phyloP scores from a whole-genome alignment of 2,329 filamentous ascomycete genomes.

The Lasiodiplodia hormozganensis region DNA sequence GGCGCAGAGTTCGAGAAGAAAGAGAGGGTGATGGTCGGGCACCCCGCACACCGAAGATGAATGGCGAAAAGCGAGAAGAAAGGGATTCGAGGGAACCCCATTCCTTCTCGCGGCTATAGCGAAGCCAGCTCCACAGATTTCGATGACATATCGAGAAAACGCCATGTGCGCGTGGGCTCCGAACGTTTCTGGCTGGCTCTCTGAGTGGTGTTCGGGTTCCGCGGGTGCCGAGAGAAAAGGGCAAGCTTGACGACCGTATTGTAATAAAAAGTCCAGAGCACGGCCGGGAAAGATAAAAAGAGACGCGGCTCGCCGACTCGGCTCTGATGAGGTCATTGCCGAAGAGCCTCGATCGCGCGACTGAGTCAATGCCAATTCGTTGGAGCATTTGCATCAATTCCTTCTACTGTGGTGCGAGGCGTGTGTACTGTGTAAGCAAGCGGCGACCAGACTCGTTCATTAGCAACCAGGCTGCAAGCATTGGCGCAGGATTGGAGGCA shows the following conservation, averaged over 20 bases:
- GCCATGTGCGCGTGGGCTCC: not conserved
- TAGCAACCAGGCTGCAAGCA: not conserved
- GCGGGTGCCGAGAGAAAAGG: constrained; percentile 16
- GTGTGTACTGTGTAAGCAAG: not conserved
- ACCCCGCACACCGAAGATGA: not conserved
- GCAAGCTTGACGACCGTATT: not conserved
- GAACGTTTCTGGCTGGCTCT: constrained; percentile 10
- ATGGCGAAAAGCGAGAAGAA: not conserved
- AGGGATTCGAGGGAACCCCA: not conserved
- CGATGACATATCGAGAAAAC: constrained; percentile 9
- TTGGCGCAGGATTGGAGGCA: not conserved
- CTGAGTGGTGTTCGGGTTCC: not conserved
- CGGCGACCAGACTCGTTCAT: not conserved
- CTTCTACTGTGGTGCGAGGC: not conserved
- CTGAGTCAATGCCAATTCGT: not conserved
- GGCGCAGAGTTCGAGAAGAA: not conserved
- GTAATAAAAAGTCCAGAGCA: not conserved
- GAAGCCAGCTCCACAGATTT: not conserved
- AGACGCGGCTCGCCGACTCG: not conserved
- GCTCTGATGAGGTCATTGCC: constrained; percentile 6
- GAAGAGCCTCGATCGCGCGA: not conserved
- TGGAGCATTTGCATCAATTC: not conserved
- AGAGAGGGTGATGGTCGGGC: not conserved
- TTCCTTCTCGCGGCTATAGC: not conserved
- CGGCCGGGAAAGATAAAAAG: not conserved